Percentiles rank a stretch among this genome's conserved stretches.
Evolutionary conservation across 2,329 filamentous ascomycete species (phyloP).

Genomic region (Clonostachys byssicola): DNA sequence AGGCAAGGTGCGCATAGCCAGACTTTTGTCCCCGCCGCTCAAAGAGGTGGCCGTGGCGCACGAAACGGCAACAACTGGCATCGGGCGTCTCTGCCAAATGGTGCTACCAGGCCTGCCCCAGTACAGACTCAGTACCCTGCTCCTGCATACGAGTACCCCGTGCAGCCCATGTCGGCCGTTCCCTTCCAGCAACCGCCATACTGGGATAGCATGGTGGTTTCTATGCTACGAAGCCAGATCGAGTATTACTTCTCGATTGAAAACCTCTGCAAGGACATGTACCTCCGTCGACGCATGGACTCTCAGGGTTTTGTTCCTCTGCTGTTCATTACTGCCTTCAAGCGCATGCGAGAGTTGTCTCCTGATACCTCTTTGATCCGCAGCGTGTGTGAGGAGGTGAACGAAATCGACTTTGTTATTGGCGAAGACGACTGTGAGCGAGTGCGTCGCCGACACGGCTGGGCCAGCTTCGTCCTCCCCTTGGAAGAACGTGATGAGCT

Average conservation of each 20-base stretch:
- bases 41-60: conserved; percentile 21
- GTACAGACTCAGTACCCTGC: conserved; percentile 24
- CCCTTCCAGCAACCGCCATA: conserved; percentile 32
- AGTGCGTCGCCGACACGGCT: conserved; percentile 69
- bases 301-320: conserved; percentile 87
- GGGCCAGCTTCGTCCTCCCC: conserved; percentile 75
- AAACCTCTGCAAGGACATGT: conserved; percentile 91
- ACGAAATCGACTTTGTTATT: conserved; percentile 67
- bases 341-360: conserved; percentile 50
- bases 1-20: conserved; percentile 31
- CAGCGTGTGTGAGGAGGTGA: conserved; percentile 68
- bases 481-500: conserved; percentile 67
- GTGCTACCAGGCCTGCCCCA: conserved; percentile 23
- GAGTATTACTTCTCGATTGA: conserved; percentile 98
- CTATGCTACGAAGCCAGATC: conserved; percentile 47
- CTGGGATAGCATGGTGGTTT: conserved; percentile 41
- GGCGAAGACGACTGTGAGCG: conserved; percentile 73
- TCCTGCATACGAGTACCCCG: conserved; percentile 30
- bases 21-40: conserved; percentile 22
- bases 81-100: conserved; percentile 32
- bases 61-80: conserved; percentile 27
- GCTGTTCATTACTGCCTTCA: conserved; percentile 78
- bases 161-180: conserved; percentile 30
- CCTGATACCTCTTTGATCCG: conserved; percentile 70
- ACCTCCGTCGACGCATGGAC: conserved; percentile 87